These are phyloP conservation scores for Boletus eberwhitei DNA, from an alignment of 768 basidiomycete species.

Conservation along the genomic window DNA sequence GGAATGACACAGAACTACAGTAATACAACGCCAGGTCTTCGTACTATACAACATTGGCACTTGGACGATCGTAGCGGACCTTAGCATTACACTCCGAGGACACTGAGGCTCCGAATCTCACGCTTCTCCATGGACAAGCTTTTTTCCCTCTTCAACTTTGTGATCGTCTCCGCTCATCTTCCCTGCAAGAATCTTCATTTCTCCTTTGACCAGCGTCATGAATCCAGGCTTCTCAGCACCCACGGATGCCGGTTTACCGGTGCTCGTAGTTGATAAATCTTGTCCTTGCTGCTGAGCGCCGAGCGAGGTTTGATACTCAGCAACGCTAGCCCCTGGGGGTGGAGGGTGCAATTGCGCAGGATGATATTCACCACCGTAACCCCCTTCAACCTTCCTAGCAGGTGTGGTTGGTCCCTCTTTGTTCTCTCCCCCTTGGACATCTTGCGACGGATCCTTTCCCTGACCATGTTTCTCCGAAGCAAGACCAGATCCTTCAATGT, in stretches of 20 bases:
- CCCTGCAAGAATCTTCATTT: constrained; percentile 33
- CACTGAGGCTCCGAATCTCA: constrained; percentile 8
- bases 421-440: not conserved
- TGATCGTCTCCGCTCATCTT: constrained; percentile 28
- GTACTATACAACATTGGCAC: constrained; percentile 7
- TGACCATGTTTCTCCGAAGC: not conserved
- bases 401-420: not conserved
- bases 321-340: constrained; percentile 16
- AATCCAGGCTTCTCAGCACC: constrained; percentile 23
- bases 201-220: constrained; percentile 31
- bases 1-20: not conserved
- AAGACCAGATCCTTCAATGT: not conserved
- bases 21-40: constrained; percentile 2
- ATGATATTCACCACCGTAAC: constrained; percentile 24
- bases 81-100: not conserved
- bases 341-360: constrained; percentile 30
- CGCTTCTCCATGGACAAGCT: constrained; percentile 23
- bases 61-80: not conserved
- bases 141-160: constrained; percentile 29
- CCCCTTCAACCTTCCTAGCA: not conserved
- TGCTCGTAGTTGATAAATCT: not conserved
- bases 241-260: not conserved
- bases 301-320: constrained; percentile 6
- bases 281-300: not conserved
- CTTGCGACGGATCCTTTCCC: not conserved